These are phyloP conservation scores for Elaeagnus macrophylla DNA, from an alignment of 306 rosid genomes.

Conservation along the genomic window DNA sequence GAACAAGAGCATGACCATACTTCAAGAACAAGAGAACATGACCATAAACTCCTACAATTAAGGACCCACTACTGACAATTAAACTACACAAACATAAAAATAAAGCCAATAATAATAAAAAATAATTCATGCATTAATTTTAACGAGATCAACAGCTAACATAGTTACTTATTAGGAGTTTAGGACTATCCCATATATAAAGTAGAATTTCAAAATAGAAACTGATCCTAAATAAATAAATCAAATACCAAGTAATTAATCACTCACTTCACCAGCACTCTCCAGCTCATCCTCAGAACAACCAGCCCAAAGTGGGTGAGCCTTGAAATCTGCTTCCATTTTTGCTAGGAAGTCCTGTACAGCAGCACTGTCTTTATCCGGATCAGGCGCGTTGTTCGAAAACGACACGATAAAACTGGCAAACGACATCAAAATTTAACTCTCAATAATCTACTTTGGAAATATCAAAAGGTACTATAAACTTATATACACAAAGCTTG, in stretches of 20 bases:
- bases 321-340: conserved; percentile 91
- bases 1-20: too few relatives aligned
- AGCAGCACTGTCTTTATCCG: conserved; percentile 69
- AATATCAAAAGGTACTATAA: background rate
- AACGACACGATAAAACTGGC: conserved; percentile 90
- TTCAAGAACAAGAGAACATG: too few relatives aligned
- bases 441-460: too few relatives aligned
- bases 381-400: conserved; percentile 78
- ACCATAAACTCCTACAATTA: too few relatives aligned
- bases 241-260: background rate
- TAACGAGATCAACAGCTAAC: too few relatives aligned
- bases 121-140: too few relatives aligned
- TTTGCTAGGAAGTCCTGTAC: conserved; percentile 72
- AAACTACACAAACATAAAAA: too few relatives aligned
- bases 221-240: background rate
- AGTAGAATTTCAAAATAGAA: too few relatives aligned
- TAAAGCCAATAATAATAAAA: too few relatives aligned
- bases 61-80: too few relatives aligned
- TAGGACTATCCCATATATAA: too few relatives aligned
- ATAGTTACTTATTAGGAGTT: too few relatives aligned
- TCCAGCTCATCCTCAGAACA: conserved; percentile 94
- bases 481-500: background rate
- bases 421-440: background rate
- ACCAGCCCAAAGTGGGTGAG: conserved; percentile 94
- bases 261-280: conserved; percentile 94